A percentile compares a stretch with the other conserved stretches of the same genome.
phyloP scores from a whole-genome alignment of 2,329 filamentous ascomycete genomes.

The Ophiostoma perfectum region DNA sequence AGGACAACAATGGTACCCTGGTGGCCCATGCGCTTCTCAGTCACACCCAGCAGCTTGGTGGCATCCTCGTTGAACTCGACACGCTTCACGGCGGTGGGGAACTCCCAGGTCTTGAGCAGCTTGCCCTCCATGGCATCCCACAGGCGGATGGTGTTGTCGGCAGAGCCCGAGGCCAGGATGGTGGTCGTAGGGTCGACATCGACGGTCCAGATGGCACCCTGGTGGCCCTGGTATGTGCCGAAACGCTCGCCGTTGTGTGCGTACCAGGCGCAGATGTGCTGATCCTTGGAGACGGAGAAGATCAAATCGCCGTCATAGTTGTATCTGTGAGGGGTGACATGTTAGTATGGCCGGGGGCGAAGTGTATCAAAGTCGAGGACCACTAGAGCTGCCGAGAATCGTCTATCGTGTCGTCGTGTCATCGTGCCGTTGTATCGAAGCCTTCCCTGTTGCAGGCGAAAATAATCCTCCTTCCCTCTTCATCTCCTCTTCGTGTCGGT shows the following conservation, averaged over 20 bases:
- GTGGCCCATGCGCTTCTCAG: slow-evolving; percentile 97
- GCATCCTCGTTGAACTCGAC: slow-evolving; percentile 97
- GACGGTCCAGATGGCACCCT: slow-evolving; percentile 97
- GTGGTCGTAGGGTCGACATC: slow-evolving; percentile 90
- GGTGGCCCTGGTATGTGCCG: slow-evolving; percentile 93
- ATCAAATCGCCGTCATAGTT: slow-evolving; percentile 81
- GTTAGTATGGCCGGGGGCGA: not conserved
- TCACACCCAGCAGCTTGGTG: slow-evolving; percentile 82
- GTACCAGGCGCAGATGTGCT: slow-evolving; percentile 90
- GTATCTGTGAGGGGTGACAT: slow-evolving; percentile 50
- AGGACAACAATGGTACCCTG: slow-evolving; percentile 90
- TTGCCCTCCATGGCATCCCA: slow-evolving; percentile 95
- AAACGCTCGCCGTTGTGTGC: slow-evolving; percentile 96
- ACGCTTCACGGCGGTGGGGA: slow-evolving; percentile 92
- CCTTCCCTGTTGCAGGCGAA: not conserved
- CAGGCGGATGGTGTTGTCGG: slow-evolving; percentile 95
- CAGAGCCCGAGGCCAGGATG: slow-evolving; percentile 88
- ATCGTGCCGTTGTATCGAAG: not conserved
- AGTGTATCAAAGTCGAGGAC: not conserved
- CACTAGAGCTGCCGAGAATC: not conserved
- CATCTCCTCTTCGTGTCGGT: not conserved
- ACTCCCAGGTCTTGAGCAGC: slow-evolving; percentile 95
- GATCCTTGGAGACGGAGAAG: slow-evolving; percentile 31
- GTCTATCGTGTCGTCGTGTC: not conserved
- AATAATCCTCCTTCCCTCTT: not conserved